phyloP scores from a whole-genome alignment of 2,329 filamentous ascomycete genomes.

The Fusarium nanum region DNA sequence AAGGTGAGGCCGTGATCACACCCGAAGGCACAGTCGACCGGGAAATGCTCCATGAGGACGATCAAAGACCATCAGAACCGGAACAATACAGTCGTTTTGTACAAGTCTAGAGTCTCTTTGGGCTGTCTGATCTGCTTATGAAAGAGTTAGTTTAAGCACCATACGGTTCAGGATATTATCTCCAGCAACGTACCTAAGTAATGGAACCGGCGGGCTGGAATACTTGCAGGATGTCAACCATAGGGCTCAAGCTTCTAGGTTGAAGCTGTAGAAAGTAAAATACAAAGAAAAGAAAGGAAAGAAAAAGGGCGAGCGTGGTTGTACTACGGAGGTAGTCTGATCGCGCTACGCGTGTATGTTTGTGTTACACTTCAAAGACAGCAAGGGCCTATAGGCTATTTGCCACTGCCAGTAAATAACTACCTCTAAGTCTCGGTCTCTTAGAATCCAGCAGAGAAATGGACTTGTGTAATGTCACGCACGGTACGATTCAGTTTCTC shows the following conservation, averaged over 20 bases:
- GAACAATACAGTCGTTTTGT: neutral
- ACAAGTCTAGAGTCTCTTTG: neutral
- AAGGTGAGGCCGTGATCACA: neutral
- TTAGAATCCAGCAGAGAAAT: neutral
- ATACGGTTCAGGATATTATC: neutral
- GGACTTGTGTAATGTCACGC: neutral
- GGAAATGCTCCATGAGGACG: neutral
- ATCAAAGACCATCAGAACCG: neutral
- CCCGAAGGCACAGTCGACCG: neutral
- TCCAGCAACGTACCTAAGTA: neutral
- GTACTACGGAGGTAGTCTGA: neutral
- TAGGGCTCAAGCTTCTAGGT: neutral
- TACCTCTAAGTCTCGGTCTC: neutral
- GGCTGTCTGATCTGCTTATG: neutral
- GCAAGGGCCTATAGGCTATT: neutral
- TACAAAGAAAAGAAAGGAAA: neutral
- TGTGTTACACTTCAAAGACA: neutral
- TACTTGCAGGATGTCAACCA: neutral
- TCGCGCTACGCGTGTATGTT: neutral
- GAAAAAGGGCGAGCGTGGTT: neutral
- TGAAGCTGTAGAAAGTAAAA: neutral
- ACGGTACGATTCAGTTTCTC: neutral
- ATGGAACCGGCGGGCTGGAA: neutral
- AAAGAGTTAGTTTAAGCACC: neutral
- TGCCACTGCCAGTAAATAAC: neutral